Base-by-base conservation (phyloP, 768 basidiomycete species). In the Russula brevipes region DNA sequence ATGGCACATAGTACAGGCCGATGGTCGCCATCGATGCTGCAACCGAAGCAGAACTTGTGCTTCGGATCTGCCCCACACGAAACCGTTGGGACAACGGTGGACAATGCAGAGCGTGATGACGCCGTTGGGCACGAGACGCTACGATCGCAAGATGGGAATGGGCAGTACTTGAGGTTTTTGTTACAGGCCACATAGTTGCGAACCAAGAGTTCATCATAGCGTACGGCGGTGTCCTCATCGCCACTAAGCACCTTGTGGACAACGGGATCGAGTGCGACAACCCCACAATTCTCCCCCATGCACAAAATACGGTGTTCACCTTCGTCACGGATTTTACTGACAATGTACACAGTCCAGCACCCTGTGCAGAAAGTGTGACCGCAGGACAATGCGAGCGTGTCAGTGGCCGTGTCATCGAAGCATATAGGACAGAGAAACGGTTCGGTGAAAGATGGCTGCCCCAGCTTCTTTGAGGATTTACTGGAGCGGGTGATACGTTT, bases 41-140 rank as follows among this genome's bases (percentile, higher is more conserved):
- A 99, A 7, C 97, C 96, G 71, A 99, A 99, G 75, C 97, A 99
- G 74, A 98, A 96, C 60, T 82, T 82, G 74, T 95, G 89, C 56
- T 73, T 72, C 17, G 81, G 75, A 12, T 80, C 76, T 38, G 88
- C 88, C 19, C 87, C 86, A 72, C 97, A 98, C 24, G 81, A 81
- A 9, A 98, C 96, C 36, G 85, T 95, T 1, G 97, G 97, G 2
- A 98, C 93, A 58, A 93, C 76, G 2, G 83, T 85, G 57, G 87
- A 81, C 38, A 97, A 79, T 60, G 88, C 82, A 2, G 82, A 79
- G 73, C 88, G 89, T 50, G 85, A 82, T 1, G 93, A 82, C 0
- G 91, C 92, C n/a, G 87, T 73, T 9, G 86, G 81, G 76, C 95
- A 98, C 45, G 89, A 88, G 51, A 98, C 87, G n/a, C 95, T 94